Conservation (phyloP, 164 flowering plant genomes). For the Cinnamomum micranthum region DNA sequence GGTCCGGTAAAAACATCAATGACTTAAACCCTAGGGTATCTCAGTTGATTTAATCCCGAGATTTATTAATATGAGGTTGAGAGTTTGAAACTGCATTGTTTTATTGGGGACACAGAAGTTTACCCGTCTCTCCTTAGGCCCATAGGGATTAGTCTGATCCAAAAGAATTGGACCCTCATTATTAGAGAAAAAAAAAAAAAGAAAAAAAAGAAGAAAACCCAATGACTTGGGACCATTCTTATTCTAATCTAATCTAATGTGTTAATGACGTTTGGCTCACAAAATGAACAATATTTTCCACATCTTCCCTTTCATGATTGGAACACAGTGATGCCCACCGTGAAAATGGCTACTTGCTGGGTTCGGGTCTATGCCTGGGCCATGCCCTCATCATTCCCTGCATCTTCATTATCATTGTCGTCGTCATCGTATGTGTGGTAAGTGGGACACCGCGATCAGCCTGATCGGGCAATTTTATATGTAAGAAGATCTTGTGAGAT, state of each 20-base stretch:
- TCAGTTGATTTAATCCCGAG: too few relatives aligned
- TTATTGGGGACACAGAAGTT: fast-evolving
- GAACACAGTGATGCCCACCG: not conserved
- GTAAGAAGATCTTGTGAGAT: not conserved
- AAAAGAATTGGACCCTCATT: too few relatives aligned
- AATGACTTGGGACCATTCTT: not conserved
- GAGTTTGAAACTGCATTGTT: too few relatives aligned
- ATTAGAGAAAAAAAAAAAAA: too few relatives aligned
- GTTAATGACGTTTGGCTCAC: not conserved
- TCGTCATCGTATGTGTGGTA: too few relatives aligned
- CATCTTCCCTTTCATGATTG: not conserved
- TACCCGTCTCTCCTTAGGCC: fast-evolving
- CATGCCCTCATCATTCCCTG: not conserved
- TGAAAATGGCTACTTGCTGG: not conserved
- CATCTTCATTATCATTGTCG: not conserved
- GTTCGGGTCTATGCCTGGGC: not conserved
- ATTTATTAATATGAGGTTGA: fast-evolving
- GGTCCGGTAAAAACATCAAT: not conserved
- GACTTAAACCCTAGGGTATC: too few relatives aligned
- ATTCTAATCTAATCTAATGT: not conserved
- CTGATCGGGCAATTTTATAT: not conserved
- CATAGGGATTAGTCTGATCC: too few relatives aligned
- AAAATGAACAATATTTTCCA: not conserved
- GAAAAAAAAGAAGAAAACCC: too few relatives aligned
- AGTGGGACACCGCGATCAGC: not conserved